Conservation (phyloP, 345 rosid genomes). For the Limnanthes douglasii region DNA sequence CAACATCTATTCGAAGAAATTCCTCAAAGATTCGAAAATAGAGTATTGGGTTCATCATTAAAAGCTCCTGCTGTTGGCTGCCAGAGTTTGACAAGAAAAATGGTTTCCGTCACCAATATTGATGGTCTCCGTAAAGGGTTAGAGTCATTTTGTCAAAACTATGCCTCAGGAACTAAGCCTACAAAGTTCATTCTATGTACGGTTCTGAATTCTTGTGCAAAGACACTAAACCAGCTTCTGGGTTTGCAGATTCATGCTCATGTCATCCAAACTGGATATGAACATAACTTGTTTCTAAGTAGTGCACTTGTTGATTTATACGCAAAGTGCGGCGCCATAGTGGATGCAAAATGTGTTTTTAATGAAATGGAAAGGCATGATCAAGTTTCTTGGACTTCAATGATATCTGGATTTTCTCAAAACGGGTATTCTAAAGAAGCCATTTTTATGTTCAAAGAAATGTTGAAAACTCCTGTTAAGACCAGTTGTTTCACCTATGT, state of each 20-base stretch:
- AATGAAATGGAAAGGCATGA: conserved; percentile 12
- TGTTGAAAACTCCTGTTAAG: conserved; percentile 1
- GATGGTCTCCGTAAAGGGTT: not conserved
- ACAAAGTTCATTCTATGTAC: conserved; percentile 6
- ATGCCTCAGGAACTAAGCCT: conserved; percentile 5
- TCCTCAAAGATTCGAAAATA: conserved; percentile 1
- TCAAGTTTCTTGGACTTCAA: conserved; percentile 14
- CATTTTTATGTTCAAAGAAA: conserved; percentile 8
- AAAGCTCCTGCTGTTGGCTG: not conserved
- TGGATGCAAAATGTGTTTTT: conserved; percentile 8
- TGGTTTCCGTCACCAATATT: not conserved
- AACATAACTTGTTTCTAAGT: conserved; percentile 10
- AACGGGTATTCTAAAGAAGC: conserved; percentile 11
- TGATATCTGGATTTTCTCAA: conserved; percentile 12
- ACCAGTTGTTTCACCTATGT: conserved; percentile 7
- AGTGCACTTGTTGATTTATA: conserved; percentile 14
- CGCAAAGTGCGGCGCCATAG: conserved; percentile 8
- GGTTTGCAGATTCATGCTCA: conserved; percentile 8
- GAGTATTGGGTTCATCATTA: not conserved
- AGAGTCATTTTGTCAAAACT: not conserved
- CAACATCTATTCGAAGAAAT: conserved; percentile 4
- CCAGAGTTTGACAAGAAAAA: not conserved
- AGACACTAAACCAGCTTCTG: not conserved
- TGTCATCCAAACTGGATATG: conserved; percentile 2
- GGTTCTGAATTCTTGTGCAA: conserved; percentile 4